These are phyloP conservation scores for Lactarius vividus DNA, from an alignment of 768 basidiomycete species.

Conservation along the genomic window DNA sequence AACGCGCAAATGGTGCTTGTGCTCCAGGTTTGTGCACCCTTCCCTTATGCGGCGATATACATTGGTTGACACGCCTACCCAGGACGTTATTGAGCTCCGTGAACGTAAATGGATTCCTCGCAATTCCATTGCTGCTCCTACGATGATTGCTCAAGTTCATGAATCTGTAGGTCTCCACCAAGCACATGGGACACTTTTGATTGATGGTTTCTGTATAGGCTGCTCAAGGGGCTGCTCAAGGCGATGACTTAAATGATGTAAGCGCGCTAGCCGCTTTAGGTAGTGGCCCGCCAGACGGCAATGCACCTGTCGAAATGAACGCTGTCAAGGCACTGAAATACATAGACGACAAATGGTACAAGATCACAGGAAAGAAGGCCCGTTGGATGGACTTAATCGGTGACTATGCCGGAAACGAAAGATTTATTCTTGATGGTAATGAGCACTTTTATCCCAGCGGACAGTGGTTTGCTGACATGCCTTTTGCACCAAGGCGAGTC, in stretches of 20 bases:
- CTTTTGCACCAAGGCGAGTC: conserved; percentile 51
- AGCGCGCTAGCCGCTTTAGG: background rate
- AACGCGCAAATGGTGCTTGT: conserved; percentile 91
- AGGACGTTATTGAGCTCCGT: conserved; percentile 92
- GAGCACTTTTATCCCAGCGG: background rate
- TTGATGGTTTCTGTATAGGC: conserved; percentile 46
- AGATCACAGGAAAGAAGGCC: conserved; percentile 36
- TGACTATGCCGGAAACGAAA: conserved; percentile 66
- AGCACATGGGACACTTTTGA: background rate
- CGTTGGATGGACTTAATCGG: conserved; percentile 70
- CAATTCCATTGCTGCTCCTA: conserved; percentile 69
- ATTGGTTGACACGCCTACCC: conserved; percentile 17
- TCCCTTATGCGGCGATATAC: conserved; percentile 1
- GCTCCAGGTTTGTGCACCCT: conserved; percentile 67
- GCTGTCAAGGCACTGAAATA: conserved; percentile 31
- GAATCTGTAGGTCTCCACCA: conserved; percentile 57
- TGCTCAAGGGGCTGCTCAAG: too few species aligned
- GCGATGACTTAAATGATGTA: background rate
- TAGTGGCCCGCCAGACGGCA: too few species aligned
- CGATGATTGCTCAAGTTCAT: conserved; percentile 87
- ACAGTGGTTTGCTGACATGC: background rate
- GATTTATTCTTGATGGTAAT: conserved; percentile 63
- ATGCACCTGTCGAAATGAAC: background rate
- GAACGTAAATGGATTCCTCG: conserved; percentile 77
- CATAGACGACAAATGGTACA: conserved; percentile 43